phyloP scores from a whole-genome alignment of 2,329 filamentous ascomycete genomes.

The Aspergillus texensis region DNA sequence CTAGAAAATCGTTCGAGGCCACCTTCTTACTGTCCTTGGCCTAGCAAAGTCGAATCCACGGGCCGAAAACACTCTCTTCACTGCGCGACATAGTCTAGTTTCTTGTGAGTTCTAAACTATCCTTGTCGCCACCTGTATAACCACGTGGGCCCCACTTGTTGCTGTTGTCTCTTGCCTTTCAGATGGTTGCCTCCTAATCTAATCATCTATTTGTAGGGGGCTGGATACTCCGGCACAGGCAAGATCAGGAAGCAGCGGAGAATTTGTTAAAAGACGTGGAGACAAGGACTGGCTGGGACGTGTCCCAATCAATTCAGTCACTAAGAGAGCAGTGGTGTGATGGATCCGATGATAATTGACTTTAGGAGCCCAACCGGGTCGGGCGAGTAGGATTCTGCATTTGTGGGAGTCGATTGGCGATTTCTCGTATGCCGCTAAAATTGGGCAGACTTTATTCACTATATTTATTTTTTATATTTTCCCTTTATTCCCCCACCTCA shows the following conservation, averaged over 20 bases:
- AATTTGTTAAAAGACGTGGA: conserved; percentile 24
- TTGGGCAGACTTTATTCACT: neutral
- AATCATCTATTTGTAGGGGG: conserved; percentile 21
- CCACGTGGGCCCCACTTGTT: neutral
- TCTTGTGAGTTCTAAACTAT: conserved; percentile 22
- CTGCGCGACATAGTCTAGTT: conserved; percentile 29
- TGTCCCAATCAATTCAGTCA: conserved; percentile 23
- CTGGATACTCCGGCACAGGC: conserved; percentile 27
- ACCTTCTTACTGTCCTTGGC: conserved; percentile 28
- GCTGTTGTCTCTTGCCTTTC: neutral
- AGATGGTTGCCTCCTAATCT: neutral
- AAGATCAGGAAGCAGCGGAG: conserved; percentile 30
- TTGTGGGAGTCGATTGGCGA: neutral
- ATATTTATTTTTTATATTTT: neutral
- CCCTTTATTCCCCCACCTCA: no score
- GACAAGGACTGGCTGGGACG: conserved; percentile 31
- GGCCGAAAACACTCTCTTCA: conserved; percentile 32
- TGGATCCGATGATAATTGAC: conserved; percentile 13
- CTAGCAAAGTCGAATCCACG: conserved; percentile 29
- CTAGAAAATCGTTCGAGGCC: conserved; percentile 25
- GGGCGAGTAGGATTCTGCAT: neutral
- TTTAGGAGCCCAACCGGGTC: neutral
- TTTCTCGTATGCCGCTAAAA: neutral
- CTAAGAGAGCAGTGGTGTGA: conserved; percentile 28
- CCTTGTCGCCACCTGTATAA: neutral